Evolutionary conservation across 2,329 filamentous ascomycete species (phyloP).

Genomic region (Tothia fuscella): DNA sequence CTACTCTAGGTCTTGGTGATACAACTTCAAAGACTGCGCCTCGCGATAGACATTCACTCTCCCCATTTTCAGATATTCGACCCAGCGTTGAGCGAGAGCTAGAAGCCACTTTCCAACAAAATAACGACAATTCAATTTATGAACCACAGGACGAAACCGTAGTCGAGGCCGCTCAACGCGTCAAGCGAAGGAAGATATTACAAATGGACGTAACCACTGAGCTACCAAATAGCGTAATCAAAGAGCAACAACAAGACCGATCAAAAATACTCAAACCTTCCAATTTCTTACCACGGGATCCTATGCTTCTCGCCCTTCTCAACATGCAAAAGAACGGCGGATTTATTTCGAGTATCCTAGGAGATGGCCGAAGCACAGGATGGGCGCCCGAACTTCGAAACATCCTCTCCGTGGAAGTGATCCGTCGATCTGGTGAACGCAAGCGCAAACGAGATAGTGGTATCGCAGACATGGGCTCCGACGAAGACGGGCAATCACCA

Average conservation of each 20-base stretch:
- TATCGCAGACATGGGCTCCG: conserved; percentile 64
- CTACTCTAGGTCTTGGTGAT: conserved; percentile 12
- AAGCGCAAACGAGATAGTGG: conserved; percentile 92
- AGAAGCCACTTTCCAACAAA: conserved; percentile 38
- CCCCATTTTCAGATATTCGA: conserved; percentile 42
- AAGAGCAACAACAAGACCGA: conserved; percentile 73
- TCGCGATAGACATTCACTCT: conserved; percentile 34
- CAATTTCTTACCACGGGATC: conserved; percentile 76
- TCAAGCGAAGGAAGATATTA: conserved; percentile 71
- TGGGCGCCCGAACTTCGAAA: conserved; percentile 91
- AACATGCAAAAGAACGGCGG: conserved; percentile 84
- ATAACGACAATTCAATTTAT: conserved; percentile 17
- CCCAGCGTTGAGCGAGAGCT: conserved; percentile 47
- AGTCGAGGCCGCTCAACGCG: conserved; percentile 48
- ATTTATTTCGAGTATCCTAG: conserved; percentile 79
- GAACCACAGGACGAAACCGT: conserved; percentile 40
- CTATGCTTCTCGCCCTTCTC: conserved; percentile 74
- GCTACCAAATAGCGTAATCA: conserved; percentile 65
- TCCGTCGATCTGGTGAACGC: conserved; percentile 64
- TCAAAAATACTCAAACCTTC: conserved; percentile 75
- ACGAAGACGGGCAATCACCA: conserved; percentile 44
- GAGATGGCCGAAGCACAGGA: conserved; percentile 61
- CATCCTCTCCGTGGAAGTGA: conserved; percentile 77
- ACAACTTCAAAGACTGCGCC: conserved; percentile 11
- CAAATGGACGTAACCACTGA: conserved; percentile 71